Percentiles rank a stretch among this genome's conserved stretches.
Evolutionary conservation across 2,329 filamentous ascomycete species (phyloP).

Genomic region (Diaporthe ilicicola): DNA sequence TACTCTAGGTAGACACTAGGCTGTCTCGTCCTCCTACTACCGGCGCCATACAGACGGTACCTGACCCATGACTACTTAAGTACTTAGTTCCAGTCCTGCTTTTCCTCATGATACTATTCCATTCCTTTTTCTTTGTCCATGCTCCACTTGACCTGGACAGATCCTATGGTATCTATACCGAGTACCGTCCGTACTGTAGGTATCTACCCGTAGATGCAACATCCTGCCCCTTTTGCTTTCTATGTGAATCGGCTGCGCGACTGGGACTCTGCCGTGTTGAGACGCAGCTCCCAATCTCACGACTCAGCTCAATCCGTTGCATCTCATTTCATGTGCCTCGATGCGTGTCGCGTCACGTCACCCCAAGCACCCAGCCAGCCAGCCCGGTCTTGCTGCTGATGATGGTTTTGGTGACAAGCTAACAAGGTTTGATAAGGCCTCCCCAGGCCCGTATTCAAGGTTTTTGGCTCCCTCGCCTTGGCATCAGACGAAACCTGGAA

Average conservation of each 20-base stretch:
- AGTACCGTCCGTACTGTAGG: too few species aligned
- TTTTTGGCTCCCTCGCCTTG: not conserved
- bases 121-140: not conserved
- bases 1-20: too few species aligned
- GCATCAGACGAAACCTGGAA: not conserved
- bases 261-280: not conserved
- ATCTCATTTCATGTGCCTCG: too few species aligned
- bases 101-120: not conserved
- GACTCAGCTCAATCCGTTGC: not conserved
- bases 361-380: not conserved
- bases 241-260: not conserved
- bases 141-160: not conserved
- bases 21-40: not conserved
- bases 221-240: not conserved
- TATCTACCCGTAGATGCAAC: not conserved
- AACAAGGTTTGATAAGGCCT: slow-evolving; percentile 19
- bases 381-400: not conserved
- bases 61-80: not conserved
- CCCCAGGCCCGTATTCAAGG: slow-evolving; percentile 11
- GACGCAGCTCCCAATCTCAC: not conserved
- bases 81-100: not conserved
- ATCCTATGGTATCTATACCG: too few species aligned
- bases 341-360: not conserved
- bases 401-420: not conserved
- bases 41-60: not conserved